Conservation (phyloP, 176 grass and related monocot genomes). For the Panicum miliaceum region DNA sequence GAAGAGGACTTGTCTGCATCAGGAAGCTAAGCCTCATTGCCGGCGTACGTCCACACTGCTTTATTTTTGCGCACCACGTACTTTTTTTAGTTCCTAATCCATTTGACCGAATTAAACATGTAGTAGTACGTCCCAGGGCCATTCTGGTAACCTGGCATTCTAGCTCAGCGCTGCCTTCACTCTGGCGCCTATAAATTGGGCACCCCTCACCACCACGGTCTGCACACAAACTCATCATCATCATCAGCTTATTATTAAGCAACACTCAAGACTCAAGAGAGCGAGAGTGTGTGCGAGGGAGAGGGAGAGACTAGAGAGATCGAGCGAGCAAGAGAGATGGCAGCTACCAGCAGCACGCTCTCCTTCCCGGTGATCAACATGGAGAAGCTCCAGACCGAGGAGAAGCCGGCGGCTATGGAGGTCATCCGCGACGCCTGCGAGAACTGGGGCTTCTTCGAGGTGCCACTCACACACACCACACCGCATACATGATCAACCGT, state of each 20-base stretch:
- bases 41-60: constrained; percentile 14
- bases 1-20: neutral
- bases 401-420: constrained; percentile 62
- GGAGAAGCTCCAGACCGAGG: constrained; percentile 68
- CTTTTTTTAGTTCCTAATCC: neutral
- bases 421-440: constrained; percentile 80
- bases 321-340: constrained; percentile 42
- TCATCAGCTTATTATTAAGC: neutral
- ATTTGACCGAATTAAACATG: neutral
- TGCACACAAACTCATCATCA: constrained; percentile 22
- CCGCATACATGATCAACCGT: neutral
- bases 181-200: constrained; percentile 60
- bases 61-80: neutral
- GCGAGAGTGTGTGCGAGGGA: neutral
- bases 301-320: neutral
- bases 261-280: neutral
- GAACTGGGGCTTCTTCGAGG: constrained; percentile 99
- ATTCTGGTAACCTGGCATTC: neutral
- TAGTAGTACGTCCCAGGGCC: neutral
- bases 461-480: neutral
- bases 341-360: neutral
- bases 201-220: constrained; percentile 24
- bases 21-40: neutral
- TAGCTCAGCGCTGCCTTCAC: neutral
- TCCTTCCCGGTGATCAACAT: constrained; percentile 86